Percentiles rank a stretch among this genome's conserved stretches.
Evolutionary conservation across 73 alveolate species (phyloP).

Genomic region (Symbiodinium natans): DNA sequence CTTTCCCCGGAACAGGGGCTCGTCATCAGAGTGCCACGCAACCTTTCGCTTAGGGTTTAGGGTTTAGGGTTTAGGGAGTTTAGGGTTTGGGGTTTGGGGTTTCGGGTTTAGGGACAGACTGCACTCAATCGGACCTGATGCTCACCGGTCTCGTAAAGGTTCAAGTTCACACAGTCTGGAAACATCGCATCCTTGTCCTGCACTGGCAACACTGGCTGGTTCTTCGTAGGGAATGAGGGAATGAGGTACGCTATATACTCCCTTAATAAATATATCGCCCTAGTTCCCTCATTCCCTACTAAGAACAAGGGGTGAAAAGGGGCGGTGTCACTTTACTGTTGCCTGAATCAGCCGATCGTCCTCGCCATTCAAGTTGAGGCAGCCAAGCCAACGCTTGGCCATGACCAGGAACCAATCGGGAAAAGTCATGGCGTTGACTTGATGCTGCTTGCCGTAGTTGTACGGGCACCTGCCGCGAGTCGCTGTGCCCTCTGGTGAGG

Average conservation of each 20-base stretch:
- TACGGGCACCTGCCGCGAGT: constrained; percentile 56
- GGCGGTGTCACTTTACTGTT: not conserved
- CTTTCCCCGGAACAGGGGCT: constrained; percentile 77
- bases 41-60: not conserved
- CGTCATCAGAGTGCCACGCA: constrained; percentile 89
- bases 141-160: constrained; percentile 85
- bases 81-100: too few relatives aligned
- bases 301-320: not conserved
- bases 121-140: constrained; percentile 3
- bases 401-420: constrained; percentile 90
- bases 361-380: constrained; percentile 55
- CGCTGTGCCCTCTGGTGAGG: not conserved
- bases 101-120: too few relatives aligned
- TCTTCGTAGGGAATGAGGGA: too few relatives aligned
- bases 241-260: too few relatives aligned
- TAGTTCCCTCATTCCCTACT: too few relatives aligned
- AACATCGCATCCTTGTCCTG: constrained; percentile 76
- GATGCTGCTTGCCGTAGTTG: constrained; percentile 93
- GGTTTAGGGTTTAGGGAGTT: too few relatives aligned
- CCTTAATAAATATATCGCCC: too few relatives aligned
- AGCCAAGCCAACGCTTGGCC: constrained; percentile 83
- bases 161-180: constrained; percentile 76
- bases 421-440: constrained; percentile 82
- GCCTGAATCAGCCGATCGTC: not conserved
- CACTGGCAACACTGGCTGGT: not conserved